Evolutionary conservation across 2,329 filamentous ascomycete genomes (phyloP), one percentile per base, ranked within the genome.

Genomic region (Raffaelea albimanens): DNA sequence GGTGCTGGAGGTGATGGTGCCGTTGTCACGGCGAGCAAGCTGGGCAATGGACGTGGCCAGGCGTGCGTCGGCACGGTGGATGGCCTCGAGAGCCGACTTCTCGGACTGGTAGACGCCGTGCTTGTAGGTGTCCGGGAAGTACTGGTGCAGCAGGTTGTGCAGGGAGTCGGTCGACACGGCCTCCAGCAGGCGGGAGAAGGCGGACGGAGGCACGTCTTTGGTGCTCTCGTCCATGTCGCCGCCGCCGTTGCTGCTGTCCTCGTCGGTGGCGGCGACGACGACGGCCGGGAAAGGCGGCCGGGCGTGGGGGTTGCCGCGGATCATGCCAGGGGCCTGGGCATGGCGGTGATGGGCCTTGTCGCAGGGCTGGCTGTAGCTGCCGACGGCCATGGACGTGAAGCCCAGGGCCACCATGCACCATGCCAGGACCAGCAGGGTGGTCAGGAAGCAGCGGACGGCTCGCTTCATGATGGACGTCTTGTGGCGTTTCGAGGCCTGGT

Each of bases 21-120:
- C 60, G 40, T 52, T 58, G 53, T 81, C 76, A 52, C 83, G 75
- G 63, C 78, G 80, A 34, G 78, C 83, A 48, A 88, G 65, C 49
- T 79, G 75, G 47, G 83, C 71, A 53, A 87, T 68, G 49, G 76
- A 75, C 10, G 73, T 77, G 18, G 82, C 81, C 34, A 85, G 68
- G 34, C 73, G 70, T 20, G 79, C 73, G 58, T 86, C 74, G 53
- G 75, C 72, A 40, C 70, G 67, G 63, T 80, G 75, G 23, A 85
- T 71, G 31, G 74, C 77, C 61, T 84, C 76, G 47, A 85, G 70
- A 22, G 81, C 82, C 11, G 73, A 69, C 54, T 71, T 72, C 57
- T 85, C 82, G 53, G 79, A 77, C 53, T 76, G 72, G 61, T 82
- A 85, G 48, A 86, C 73, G 50, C 83, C 83, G 58, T 85, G 76